A percentile compares a stretch with the other conserved stretches of the same genome.
Conservation (phyloP, 192 early-diverging fungal genomes). For the Spizellomyces sp. region DNA sequence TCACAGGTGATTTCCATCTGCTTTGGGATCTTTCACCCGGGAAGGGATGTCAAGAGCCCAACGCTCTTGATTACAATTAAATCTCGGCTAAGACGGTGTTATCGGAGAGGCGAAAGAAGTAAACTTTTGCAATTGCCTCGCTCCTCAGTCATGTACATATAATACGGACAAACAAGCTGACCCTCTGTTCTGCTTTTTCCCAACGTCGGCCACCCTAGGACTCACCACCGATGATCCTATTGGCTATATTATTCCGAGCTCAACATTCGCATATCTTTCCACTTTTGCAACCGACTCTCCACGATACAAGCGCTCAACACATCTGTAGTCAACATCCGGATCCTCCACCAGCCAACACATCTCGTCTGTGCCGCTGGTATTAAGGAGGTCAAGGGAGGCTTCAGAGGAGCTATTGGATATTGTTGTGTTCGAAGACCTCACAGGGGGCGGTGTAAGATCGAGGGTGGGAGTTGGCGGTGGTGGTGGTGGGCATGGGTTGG, state of each 20-base stretch:
- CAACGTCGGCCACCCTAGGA: no score
- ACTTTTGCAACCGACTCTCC: constrained; percentile 10
- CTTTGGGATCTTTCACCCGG: no score
- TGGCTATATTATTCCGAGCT: neutral
- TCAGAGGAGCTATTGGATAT: neutral
- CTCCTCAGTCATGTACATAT: no score
- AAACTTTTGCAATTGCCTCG: no score
- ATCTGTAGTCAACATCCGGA: constrained; percentile 28
- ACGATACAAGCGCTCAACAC: constrained; percentile 25
- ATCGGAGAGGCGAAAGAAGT: no score
- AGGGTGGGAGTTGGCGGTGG: neutral
- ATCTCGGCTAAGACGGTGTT: no score
- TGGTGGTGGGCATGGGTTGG: neutral
- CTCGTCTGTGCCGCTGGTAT: neutral
- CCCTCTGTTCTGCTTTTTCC: no score
- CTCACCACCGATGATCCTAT: neutral
- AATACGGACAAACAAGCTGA: no score
- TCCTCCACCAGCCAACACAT: constrained; percentile 34
- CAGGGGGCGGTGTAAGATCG: neutral
- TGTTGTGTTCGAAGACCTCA: neutral
- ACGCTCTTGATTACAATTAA: no score
- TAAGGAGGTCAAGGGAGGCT: neutral
- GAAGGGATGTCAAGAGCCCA: no score
- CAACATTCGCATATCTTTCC: neutral
- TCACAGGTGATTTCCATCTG: no score